Evolutionary conservation across 495 filamentous ascomycete species (phyloP).

Genomic region (Aspergillus kassunensis): DNA sequence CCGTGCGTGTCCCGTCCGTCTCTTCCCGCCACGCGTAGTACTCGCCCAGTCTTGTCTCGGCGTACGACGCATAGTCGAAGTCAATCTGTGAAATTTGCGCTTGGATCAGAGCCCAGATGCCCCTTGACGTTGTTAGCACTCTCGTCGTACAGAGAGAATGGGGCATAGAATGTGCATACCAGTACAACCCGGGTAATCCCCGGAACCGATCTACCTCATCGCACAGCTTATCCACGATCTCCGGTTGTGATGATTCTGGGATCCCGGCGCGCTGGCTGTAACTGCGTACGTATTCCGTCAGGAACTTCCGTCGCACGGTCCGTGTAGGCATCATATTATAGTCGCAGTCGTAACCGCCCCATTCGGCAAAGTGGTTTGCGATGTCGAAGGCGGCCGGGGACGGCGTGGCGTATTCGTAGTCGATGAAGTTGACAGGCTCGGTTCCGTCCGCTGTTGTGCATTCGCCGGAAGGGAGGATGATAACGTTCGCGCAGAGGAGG

Average conservation of each 20-base stretch:
- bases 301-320: constrained; percentile 72
- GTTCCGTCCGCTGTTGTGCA: constrained; percentile 23
- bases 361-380: constrained; percentile 99
- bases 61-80: constrained; percentile 94
- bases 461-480: constrained; percentile 59
- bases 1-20: constrained; percentile 55
- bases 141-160: not conserved
- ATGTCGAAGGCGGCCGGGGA: constrained; percentile 97
- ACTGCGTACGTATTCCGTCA: constrained; percentile 70
- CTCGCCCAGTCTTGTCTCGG: constrained; percentile 80
- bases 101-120: constrained; percentile 96
- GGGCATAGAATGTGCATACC: constrained; percentile 35
- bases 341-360: constrained; percentile 96
- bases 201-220: constrained; percentile 83
- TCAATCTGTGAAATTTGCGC: constrained; percentile 92
- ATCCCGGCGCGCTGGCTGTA: constrained; percentile 38
- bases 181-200: constrained; percentile 85
- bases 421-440: constrained; percentile 78
- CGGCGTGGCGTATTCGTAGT: constrained; percentile 95
- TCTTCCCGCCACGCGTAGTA: constrained; percentile 94
- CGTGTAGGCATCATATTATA: constrained; percentile 76
- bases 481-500: constrained; percentile 91
- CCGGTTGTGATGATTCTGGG: constrained; percentile 48
- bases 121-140: constrained; percentile 50
- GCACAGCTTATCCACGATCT: constrained; percentile 62